Percentiles rank a stretch among this genome's conserved stretches.
Conservation (phyloP, 2,329 filamentous ascomycete genomes). For the Pleomassaria siparia region DNA sequence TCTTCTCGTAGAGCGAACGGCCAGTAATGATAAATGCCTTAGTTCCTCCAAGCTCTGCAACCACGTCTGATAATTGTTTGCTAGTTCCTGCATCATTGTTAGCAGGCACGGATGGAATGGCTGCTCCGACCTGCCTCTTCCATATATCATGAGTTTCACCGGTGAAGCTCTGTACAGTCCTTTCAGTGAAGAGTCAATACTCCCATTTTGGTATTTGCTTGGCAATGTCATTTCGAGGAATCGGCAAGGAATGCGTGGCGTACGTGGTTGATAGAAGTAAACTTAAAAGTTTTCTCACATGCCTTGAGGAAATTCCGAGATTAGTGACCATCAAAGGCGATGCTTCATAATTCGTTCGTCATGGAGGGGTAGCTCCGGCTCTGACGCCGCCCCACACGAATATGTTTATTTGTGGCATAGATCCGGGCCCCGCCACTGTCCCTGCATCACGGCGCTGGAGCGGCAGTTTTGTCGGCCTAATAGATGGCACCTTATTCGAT, state of each 20-base stretch:
- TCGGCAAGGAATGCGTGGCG: neutral
- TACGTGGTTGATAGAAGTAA: too few relatives aligned
- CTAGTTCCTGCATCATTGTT: slow-evolving; percentile 30
- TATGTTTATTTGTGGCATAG: too few relatives aligned
- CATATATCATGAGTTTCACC: slow-evolving; percentile 42
- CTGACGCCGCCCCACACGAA: slow-evolving; percentile 31
- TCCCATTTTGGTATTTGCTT: slow-evolving; percentile 37
- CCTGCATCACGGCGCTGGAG: slow-evolving; percentile 14
- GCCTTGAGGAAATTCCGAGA: neutral
- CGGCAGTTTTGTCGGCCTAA: slow-evolving; percentile 23
- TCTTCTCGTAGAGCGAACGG: slow-evolving; percentile 56
- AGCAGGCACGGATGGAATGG: neutral
- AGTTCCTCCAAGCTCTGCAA: slow-evolving; percentile 39
- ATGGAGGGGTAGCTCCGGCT: slow-evolving; percentile 31
- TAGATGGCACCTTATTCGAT: slow-evolving; percentile 2
- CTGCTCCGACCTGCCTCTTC: slow-evolving; percentile 23
- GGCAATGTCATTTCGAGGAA: slow-evolving; percentile 32
- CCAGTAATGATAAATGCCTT: slow-evolving; percentile 61
- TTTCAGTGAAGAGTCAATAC: slow-evolving; percentile 34
- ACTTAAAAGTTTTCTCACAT: neutral
- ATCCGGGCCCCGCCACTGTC: slow-evolving; percentile 37
- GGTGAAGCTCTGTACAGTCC: slow-evolving; percentile 41
- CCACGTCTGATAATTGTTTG: slow-evolving; percentile 33
- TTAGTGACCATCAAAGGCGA: slow-evolving; percentile 6
- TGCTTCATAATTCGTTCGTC: slow-evolving; percentile 26